Evolutionary conservation across 2,329 filamentous ascomycete species (phyloP).

Genomic region (Capronia coronata): DNA sequence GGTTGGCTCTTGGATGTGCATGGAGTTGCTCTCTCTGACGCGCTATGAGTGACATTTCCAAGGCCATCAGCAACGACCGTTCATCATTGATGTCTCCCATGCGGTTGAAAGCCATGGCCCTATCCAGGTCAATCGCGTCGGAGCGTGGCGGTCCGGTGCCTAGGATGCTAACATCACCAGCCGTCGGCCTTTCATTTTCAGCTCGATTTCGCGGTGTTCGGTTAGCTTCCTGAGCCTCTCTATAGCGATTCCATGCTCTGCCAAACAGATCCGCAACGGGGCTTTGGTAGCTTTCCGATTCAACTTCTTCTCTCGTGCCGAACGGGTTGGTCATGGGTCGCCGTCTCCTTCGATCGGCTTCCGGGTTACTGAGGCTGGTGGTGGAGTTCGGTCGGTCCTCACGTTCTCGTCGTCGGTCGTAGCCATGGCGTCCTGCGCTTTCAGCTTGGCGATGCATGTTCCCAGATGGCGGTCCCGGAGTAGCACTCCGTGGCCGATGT

Average conservation of each 20-base stretch:
- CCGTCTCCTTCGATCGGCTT: not conserved
- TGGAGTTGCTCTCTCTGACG: constrained; percentile 3
- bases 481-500: not conserved
- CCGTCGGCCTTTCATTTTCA: not conserved
- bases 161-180: not conserved
- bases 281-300: constrained; percentile 26
- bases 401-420: not conserved
- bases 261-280: constrained; percentile 24
- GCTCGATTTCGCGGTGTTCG: not conserved
- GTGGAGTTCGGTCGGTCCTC: not conserved
- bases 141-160: constrained; percentile 2
- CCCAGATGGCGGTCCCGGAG: not conserved
- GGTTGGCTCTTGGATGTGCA: constrained; percentile 14
- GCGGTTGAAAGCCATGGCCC: not conserved
- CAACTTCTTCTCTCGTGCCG: constrained; percentile 26
- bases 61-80: not conserved
- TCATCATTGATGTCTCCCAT: not conserved
- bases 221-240: constrained; percentile 20
- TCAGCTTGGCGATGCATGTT: not conserved
- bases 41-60: not conserved
- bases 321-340: constrained; percentile 20
- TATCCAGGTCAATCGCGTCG: not conserved
- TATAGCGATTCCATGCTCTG: constrained; percentile 25
- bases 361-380: not conserved
- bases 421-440: not conserved